Evolutionary conservation across 2,329 filamentous ascomycete species (phyloP).

Genomic region (Zasmidium citrigriseum): DNA sequence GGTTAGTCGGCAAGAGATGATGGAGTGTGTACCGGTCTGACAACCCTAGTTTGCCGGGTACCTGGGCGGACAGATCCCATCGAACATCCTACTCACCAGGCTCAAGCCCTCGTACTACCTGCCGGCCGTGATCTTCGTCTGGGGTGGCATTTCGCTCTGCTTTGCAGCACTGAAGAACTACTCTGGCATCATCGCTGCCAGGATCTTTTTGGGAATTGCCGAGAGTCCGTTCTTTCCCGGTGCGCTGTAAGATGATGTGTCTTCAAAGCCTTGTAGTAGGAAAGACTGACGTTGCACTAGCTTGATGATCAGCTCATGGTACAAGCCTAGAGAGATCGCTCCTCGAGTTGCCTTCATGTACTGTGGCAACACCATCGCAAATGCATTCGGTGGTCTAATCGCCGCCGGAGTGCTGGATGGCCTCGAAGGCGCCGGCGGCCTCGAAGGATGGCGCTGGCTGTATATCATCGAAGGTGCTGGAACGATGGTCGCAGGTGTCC

Average conservation of each 20-base stretch:
- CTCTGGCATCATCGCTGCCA: not conserved
- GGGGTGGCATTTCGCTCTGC: constrained; percentile 8
- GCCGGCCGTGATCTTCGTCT: constrained; percentile 31
- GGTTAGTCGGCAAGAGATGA: too few species aligned
- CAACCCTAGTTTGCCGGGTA: constrained; percentile 28
- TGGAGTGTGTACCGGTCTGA: too few species aligned
- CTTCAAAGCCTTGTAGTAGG: too few species aligned
- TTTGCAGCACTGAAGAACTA: constrained; percentile 7
- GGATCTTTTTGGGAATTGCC: constrained; percentile 4
- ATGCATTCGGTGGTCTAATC: constrained; percentile 19
- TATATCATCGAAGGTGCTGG: constrained; percentile 8
- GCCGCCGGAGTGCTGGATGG: constrained; percentile 12
- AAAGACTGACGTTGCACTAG: not conserved
- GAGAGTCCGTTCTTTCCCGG: constrained; percentile 12
- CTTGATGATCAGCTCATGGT: constrained; percentile 11
- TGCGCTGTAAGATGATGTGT: not conserved
- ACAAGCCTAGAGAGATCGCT: constrained; percentile 10
- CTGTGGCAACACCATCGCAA: constrained; percentile 30
- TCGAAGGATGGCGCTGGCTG: constrained; percentile 11
- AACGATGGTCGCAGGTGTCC: constrained; percentile 1
- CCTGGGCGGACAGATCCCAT: constrained; percentile 5
- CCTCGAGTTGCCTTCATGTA: constrained; percentile 10
- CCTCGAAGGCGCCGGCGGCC: not conserved
- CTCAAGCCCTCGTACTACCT: not conserved
- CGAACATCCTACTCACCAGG: constrained; percentile 9